Percentiles rank a stretch among this genome's conserved stretches.
Evolutionary conservation across 805 yeast species (phyloP).

Genomic region (Schwanniomyces sp.): DNA sequence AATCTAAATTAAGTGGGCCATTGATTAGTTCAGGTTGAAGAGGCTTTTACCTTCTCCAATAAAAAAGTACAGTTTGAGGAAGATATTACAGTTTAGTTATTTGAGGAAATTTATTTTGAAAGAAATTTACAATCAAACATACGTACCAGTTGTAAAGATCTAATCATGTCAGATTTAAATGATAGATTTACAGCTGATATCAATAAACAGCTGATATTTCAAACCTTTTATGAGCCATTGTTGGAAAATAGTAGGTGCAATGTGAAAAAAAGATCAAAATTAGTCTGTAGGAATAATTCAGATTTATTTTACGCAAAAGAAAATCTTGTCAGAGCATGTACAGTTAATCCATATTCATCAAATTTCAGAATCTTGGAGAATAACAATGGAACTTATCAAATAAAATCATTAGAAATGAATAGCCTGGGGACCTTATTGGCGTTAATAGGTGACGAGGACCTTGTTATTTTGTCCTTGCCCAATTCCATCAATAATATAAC

Average conservation of each 20-base stretch:
- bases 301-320: constrained; percentile 33
- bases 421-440: constrained; percentile 43
- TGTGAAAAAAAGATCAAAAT: constrained; percentile 1
- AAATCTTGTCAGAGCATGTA: constrained; percentile 29
- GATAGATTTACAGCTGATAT: constrained; percentile 8
- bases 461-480: constrained; percentile 34
- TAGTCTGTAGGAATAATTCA: constrained; percentile 14
- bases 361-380: constrained; percentile 21
- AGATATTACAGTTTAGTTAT: not conserved
- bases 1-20: no score
- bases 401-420: constrained; percentile 37
- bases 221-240: constrained; percentile 3
- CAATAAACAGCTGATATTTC: constrained; percentile 10
- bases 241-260: not conserved
- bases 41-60: no score
- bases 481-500: constrained; percentile 7
- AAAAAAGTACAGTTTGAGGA: not conserved
- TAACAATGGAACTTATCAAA: constrained; percentile 21
- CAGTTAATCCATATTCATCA: constrained; percentile 16
- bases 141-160: not conserved
- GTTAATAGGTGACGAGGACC: constrained; percentile 26
- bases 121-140: not conserved
- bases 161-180: not conserved
- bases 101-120: not conserved
- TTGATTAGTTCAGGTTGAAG: no score